Base-by-base conservation (phyloP, 306 rosid genomes). In the Gleditsia sinensis region DNA sequence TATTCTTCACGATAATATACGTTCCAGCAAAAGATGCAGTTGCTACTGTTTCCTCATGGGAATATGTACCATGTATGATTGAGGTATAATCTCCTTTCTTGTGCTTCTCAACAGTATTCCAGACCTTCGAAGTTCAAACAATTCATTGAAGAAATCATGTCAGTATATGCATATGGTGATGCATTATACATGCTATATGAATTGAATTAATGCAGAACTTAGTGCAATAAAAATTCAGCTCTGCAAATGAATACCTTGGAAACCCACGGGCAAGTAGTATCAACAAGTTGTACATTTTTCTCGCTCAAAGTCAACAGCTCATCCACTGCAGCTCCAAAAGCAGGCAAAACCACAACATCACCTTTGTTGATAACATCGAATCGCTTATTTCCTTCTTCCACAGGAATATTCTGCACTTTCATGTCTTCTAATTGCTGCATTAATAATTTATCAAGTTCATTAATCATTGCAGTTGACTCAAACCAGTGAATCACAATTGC, bases 231-330 rank as follows among this genome's bases (percentile, higher is more conserved):
- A 33, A 61, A 55, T 16, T 62, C 36, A 83, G 63, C 25, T 45
- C 21, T 10, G 49, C 45, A 54, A 33, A 69, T 48, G 42, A 57
- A 11, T 74, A 94, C 99, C 99, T 95, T 95, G 19, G 97, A 82
- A 76, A 95, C 99, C 99, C 99, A 92, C 5, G 99, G 98, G 72
- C 99, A 95, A 76, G 98, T 92, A 51, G 99, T 95, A 79, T 95
- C 99, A 71, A 95, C 98, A 34, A 95, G 88, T 79, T 92, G 98
- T 70, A 95, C 96, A 55, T 83, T 84, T 76, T 87, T 90, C 53
- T 88, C 93, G 64, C 84, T 90, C 88, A 95, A 82, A 53, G 83
- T 51, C 89, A 92, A 74, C 99, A 95, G 92, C 84, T 95, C 99
- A 42, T 95, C 99, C 70, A 95, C 97, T 4, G 88, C 96, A 16